Percentiles rank a stretch among this genome's conserved stretches.
Conservation (phyloP, 768 basidiomycete species). For the Amanita polypyramis region DNA sequence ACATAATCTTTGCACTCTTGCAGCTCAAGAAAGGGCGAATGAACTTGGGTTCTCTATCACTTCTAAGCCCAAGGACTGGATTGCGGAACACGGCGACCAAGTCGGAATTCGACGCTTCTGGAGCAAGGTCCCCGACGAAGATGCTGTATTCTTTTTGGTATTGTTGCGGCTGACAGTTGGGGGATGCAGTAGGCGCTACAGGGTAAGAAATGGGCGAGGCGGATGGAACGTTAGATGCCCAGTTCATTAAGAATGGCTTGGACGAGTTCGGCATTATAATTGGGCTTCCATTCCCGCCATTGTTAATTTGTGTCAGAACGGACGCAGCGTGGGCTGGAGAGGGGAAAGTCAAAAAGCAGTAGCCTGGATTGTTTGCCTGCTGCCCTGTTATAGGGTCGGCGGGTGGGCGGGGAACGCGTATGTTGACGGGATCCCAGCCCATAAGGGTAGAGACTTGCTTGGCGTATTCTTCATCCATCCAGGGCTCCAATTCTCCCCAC, state of each 20-base stretch:
- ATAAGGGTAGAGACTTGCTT: conserved; percentile 79
- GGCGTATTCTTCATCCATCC: conserved; percentile 97
- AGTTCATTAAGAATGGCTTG: conserved; percentile 73
- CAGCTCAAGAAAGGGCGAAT: conserved; percentile 85
- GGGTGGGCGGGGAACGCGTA: conserved; percentile 60
- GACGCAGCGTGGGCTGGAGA: conserved; percentile 57
- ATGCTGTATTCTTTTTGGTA: conserved; percentile 86
- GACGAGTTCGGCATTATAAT: conserved; percentile 80
- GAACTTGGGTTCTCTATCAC: conserved; percentile 81
- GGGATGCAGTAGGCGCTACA: conserved; percentile 13
- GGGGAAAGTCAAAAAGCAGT: conserved; percentile 83
- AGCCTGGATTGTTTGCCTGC: conserved; percentile 76
- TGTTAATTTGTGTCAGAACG: conserved; percentile 59
- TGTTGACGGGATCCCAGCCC: conserved; percentile 73
- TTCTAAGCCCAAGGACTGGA: conserved; percentile 75
- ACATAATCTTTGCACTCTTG: conserved; percentile 94
- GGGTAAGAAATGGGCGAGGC: conserved; percentile 23
- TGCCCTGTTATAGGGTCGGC: conserved; percentile 48
- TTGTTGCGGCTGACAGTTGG: conserved; percentile 29
- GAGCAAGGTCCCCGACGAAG: conserved; percentile 89
- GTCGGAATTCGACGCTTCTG: conserved; percentile 91
- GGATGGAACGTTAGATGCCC: conserved; percentile 42
- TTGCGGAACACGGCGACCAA: conserved; percentile 90
- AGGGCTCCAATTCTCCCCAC: conserved; percentile 86
- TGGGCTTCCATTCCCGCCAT: conserved; percentile 27